phyloP scores from a whole-genome alignment of 495 filamentous ascomycete species.

The Penicillium simplicissimum region DNA sequence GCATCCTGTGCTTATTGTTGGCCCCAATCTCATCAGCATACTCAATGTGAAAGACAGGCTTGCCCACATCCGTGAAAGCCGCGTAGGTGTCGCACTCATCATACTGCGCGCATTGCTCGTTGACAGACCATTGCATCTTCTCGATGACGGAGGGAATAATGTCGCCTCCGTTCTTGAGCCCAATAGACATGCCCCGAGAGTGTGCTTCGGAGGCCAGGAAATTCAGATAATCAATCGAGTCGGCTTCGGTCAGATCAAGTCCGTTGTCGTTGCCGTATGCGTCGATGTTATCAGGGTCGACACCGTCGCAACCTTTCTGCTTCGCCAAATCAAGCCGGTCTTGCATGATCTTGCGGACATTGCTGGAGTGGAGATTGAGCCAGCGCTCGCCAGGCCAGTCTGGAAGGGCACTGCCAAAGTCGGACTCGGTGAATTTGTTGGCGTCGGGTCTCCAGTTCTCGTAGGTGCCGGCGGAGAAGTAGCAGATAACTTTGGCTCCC shows the following conservation, averaged over 20 bases:
- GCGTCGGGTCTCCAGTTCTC: slow-evolving; percentile 61
- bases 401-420: slow-evolving; percentile 54
- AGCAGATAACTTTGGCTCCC: slow-evolving; percentile 66
- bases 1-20: slow-evolving; percentile 38
- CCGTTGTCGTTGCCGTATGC: slow-evolving; percentile 61
- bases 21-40: slow-evolving; percentile 54
- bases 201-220: slow-evolving; percentile 59
- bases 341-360: slow-evolving; percentile 63
- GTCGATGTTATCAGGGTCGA: slow-evolving; percentile 74
- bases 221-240: slow-evolving; percentile 57
- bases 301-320: slow-evolving; percentile 65
- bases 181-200: slow-evolving; percentile 51
- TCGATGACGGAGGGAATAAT: slow-evolving; percentile 58
- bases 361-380: slow-evolving; percentile 57
- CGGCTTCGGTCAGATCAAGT: slow-evolving; percentile 51
- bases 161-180: slow-evolving; percentile 65
- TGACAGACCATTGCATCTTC: slow-evolving; percentile 66
- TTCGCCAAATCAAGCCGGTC: slow-evolving; percentile 55
- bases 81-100: slow-evolving; percentile 57
- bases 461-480: slow-evolving; percentile 69
- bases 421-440: slow-evolving; percentile 47
- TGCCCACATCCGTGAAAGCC: slow-evolving; percentile 57
- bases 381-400: slow-evolving; percentile 71
- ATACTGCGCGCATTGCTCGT: slow-evolving; percentile 69
- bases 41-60: slow-evolving; percentile 76